phyloP scores from a whole-genome alignment of 2,329 filamentous ascomycete species.

The Xylariomycetidae sp. region DNA sequence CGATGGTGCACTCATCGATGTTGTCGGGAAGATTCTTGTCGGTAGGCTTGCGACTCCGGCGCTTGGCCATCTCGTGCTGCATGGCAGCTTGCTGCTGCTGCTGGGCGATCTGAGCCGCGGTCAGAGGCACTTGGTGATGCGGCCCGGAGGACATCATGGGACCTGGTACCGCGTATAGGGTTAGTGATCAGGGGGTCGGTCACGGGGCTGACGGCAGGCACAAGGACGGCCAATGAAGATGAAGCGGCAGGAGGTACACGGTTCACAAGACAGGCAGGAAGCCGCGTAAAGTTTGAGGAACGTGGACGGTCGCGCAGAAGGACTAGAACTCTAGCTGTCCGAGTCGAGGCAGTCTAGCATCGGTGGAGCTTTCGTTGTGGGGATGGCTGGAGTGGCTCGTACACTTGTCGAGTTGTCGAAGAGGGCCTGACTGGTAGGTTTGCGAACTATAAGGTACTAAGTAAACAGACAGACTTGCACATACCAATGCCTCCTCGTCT shows the following conservation, averaged over 20 bases:
- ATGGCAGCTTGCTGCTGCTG: slow-evolving; percentile 46
- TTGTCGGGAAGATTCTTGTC: slow-evolving; percentile 93
- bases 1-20: slow-evolving; percentile 74
- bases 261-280: neutral
- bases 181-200: slow-evolving; percentile 15
- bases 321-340: too few species aligned
- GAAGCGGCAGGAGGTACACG: slow-evolving; percentile 3
- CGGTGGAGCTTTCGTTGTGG: too few species aligned
- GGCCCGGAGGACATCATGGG: slow-evolving; percentile 51
- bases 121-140: slow-evolving; percentile 45
- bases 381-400: too few species aligned
- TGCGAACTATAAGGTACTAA: too few species aligned
- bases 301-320: neutral
- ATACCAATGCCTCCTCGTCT: slow-evolving; percentile 49
- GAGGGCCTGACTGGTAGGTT: too few species aligned
- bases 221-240: slow-evolving; percentile 1
- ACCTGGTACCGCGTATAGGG: slow-evolving; percentile 33
- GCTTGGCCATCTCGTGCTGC: slow-evolving; percentile 62
- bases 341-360: too few species aligned
- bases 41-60: slow-evolving; percentile 81
- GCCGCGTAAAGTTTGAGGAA: too few species aligned
- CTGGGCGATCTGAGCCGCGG: slow-evolving; percentile 45
- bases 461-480: too few species aligned
- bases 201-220: neutral
- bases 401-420: too few species aligned